Conservation (phyloP, 2,329 filamentous ascomycete species). For the Talaromyces amestolkiae region DNA sequence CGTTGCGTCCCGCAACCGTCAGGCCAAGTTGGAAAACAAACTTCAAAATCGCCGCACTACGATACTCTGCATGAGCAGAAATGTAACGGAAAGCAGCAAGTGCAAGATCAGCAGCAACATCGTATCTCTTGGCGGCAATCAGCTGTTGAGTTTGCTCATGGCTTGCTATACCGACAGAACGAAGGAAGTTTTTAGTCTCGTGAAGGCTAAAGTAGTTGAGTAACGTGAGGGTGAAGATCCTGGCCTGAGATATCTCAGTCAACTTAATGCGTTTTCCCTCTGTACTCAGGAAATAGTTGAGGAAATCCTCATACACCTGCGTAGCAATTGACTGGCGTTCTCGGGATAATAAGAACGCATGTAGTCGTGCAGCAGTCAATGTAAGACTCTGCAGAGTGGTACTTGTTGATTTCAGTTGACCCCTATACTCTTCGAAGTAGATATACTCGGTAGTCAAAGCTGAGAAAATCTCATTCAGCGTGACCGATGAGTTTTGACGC, state of each 20-base stretch:
- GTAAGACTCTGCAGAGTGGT: slow-evolving; percentile 38
- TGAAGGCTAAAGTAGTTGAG: slow-evolving; percentile 37
- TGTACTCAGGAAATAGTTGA: slow-evolving; percentile 32
- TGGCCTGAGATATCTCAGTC: slow-evolving; percentile 29
- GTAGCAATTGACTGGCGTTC: slow-evolving; percentile 26
- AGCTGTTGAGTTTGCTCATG: slow-evolving; percentile 29
- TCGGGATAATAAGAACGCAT: slow-evolving; percentile 31
- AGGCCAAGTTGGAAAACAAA: slow-evolving; percentile 38
- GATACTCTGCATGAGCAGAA: slow-evolving; percentile 32
- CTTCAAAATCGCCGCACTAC: slow-evolving; percentile 31
- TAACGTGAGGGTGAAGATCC: slow-evolving; percentile 33
- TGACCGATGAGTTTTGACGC: slow-evolving; percentile 28
- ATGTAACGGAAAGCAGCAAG: slow-evolving; percentile 36
- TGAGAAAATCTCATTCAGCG: slow-evolving; percentile 45
- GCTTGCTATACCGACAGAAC: slow-evolving; percentile 39
- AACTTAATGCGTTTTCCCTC: slow-evolving; percentile 33
- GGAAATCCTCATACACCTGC: slow-evolving; percentile 32
- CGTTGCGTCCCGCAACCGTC: slow-evolving; percentile 37
- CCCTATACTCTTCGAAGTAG: slow-evolving; percentile 42
- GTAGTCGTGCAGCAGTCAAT: slow-evolving; percentile 34
- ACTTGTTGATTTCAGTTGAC: slow-evolving; percentile 38
- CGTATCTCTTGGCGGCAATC: slow-evolving; percentile 30
- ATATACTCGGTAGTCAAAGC: slow-evolving; percentile 45
- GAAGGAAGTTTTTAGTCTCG: slow-evolving; percentile 34
- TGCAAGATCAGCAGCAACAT: slow-evolving; percentile 35